These are phyloP conservation scores for Penstemon barbatus DNA, from an alignment of 257 asterid genomes.

Conservation along the genomic window DNA sequence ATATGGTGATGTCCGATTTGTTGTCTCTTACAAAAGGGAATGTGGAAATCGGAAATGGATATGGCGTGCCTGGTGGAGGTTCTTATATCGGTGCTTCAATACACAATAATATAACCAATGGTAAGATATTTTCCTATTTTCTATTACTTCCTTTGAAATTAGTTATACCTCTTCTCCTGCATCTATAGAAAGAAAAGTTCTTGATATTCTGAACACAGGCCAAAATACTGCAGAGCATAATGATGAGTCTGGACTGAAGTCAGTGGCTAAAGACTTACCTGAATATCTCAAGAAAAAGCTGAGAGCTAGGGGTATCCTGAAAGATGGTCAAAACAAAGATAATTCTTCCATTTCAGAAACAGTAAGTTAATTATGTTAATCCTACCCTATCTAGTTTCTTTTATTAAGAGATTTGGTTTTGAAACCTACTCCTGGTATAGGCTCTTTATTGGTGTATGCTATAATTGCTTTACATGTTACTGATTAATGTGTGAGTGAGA, in stretches of 20 bases:
- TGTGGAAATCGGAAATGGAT: conserved; percentile 93
- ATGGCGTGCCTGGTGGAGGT: conserved; percentile 99
- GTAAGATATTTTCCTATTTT: conserved; percentile 41
- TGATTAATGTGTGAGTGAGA: neutral
- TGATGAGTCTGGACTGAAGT: conserved; percentile 47
- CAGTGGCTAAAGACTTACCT: conserved; percentile 61
- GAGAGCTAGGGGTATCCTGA: conserved; percentile 91
- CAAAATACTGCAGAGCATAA: conserved; percentile 40
- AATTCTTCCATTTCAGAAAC: conserved; percentile 35
- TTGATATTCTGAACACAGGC: conserved; percentile 38
- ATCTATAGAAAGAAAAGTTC: conserved; percentile 38
- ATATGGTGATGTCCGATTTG: conserved; percentile 5
- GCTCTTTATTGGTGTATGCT: conserved; percentile 13
- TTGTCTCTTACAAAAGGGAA: conserved; percentile 48
- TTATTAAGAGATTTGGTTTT: conserved; percentile 5
- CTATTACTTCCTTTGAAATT: conserved; percentile 25
- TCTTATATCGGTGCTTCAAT: conserved; percentile 67
- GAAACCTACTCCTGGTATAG: conserved; percentile 18
- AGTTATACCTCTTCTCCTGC: conserved; percentile 22
- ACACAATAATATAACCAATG: conserved; percentile 28
- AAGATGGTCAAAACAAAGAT: conserved; percentile 43
- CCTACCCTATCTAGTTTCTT: conserved; percentile 10
- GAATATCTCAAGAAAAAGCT: conserved; percentile 88
- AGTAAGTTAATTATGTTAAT: conserved; percentile 42
- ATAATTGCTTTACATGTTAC: neutral